Percentiles rank a stretch among this genome's conserved stretches.
phyloP scores from a whole-genome alignment of 306 rosid species.

The Citrullus amarus region DNA sequence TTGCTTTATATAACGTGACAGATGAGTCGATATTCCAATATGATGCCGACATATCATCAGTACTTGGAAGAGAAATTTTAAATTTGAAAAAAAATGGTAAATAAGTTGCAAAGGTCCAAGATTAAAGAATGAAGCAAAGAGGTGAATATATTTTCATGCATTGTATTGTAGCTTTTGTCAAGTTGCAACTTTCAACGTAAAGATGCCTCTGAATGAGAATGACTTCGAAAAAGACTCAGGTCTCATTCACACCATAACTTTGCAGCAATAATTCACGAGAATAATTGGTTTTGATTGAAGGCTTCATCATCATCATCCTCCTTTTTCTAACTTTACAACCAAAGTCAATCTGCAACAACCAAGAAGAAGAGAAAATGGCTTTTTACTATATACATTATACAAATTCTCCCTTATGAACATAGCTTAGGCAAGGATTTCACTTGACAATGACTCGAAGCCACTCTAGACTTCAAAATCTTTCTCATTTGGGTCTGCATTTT shows the following conservation, averaged over 20 bases:
- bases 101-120: too few relatives aligned
- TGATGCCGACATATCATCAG: too few relatives aligned
- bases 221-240: background rate
- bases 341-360: background rate
- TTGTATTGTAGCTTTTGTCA: background rate
- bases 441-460: slow-evolving; percentile 29
- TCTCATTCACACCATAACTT: background rate
- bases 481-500: slow-evolving; percentile 79
- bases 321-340: background rate
- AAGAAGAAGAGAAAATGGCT: background rate
- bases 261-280: slow-evolving; percentile 3
- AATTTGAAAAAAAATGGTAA: too few relatives aligned
- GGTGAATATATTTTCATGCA: background rate
- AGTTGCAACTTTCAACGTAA: background rate
- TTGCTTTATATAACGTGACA: too few relatives aligned
- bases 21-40: too few relatives aligned
- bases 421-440: slow-evolving; percentile 73
- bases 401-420: slow-evolving; percentile 39
- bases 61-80: too few relatives aligned
- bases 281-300: background rate
- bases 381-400: background rate
- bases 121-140: background rate
- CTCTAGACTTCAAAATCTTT: slow-evolving; percentile 54
- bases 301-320: background rate
- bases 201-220: background rate